Evolutionary conservation across 192 early-diverging fungal genomes (phyloP).

Genomic region (Backusella mclennaniae): DNA sequence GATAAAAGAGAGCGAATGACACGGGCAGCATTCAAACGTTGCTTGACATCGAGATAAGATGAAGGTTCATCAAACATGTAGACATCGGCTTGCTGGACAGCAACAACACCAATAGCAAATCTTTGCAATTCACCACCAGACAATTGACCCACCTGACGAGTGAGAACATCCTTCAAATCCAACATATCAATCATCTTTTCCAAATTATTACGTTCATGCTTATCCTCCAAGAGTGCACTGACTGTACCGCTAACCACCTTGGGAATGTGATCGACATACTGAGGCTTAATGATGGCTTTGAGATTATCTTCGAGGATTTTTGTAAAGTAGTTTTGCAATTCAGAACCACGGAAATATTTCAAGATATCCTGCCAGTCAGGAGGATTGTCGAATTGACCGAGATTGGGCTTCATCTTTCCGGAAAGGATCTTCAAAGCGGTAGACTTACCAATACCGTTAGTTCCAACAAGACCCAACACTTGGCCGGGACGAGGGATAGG

Average conservation of each 20-base stretch:
- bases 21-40: slow-evolving; percentile 94
- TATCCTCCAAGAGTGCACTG: slow-evolving; percentile 65
- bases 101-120: slow-evolving; percentile 89
- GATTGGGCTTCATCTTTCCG: slow-evolving; percentile 94
- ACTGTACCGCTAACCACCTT: slow-evolving; percentile 81
- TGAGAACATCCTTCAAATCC: slow-evolving; percentile 81
- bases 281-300: slow-evolving; percentile 93
- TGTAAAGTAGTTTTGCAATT: slow-evolving; percentile 98
- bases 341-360: slow-evolving; percentile 93
- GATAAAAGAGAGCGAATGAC: slow-evolving; percentile 84
- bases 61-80: slow-evolving; percentile 99
- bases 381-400: slow-evolving; percentile 80
- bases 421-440: slow-evolving; percentile 94
- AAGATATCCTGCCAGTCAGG: slow-evolving; percentile 97
- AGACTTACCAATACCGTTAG: slow-evolving; percentile 95
- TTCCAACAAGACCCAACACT: slow-evolving; percentile 95
- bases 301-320: slow-evolving; percentile 96
- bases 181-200: slow-evolving; percentile 70
- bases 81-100: slow-evolving; percentile 85
- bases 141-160: slow-evolving; percentile 80
- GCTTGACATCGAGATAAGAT: slow-evolving; percentile 97
- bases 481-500: slow-evolving; percentile 95
- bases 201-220: slow-evolving; percentile 72
- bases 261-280: slow-evolving; percentile 92
- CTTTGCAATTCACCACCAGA: slow-evolving; percentile 98